phyloP scores from a whole-genome alignment of 2,329 filamentous ascomycete genomes.

The Venturia carpophila region DNA sequence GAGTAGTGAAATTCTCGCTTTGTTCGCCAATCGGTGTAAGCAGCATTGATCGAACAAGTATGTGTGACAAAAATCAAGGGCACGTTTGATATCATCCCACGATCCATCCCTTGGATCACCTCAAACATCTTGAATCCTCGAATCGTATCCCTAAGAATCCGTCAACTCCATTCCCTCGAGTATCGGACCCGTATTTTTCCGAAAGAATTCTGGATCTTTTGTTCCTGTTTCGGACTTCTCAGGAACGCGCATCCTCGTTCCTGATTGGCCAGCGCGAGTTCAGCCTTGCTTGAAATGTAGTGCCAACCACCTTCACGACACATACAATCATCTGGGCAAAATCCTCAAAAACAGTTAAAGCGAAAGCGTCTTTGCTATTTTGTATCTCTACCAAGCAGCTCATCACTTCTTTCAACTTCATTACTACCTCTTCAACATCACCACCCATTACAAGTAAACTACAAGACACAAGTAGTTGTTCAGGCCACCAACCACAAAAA shows the following conservation, averaged over 20 bases:
- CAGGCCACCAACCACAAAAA: background rate
- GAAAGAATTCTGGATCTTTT: background rate
- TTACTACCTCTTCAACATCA: background rate
- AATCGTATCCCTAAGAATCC: too few species aligned
- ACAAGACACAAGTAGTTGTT: background rate
- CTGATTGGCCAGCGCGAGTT: background rate
- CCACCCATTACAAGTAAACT: background rate
- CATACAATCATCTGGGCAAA: background rate
- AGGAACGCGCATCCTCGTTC: background rate
- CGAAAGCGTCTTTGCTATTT: too few species aligned
- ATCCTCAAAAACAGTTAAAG: too few species aligned
- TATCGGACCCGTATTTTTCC: background rate
- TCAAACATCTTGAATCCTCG: too few species aligned
- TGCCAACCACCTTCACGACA: background rate
- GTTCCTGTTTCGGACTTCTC: background rate
- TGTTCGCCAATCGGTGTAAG: too few species aligned
- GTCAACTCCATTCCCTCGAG: background rate
- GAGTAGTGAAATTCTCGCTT: background rate
- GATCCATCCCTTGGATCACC: too few species aligned
- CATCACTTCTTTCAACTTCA: background rate
- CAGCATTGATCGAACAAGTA: too few species aligned
- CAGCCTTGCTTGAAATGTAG: background rate
- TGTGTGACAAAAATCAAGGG: too few species aligned
- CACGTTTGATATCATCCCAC: background rate
- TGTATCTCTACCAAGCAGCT: background rate